Base-by-base conservation (phyloP, 257 asterid genomes). In the Osmanthus fragrans region DNA sequence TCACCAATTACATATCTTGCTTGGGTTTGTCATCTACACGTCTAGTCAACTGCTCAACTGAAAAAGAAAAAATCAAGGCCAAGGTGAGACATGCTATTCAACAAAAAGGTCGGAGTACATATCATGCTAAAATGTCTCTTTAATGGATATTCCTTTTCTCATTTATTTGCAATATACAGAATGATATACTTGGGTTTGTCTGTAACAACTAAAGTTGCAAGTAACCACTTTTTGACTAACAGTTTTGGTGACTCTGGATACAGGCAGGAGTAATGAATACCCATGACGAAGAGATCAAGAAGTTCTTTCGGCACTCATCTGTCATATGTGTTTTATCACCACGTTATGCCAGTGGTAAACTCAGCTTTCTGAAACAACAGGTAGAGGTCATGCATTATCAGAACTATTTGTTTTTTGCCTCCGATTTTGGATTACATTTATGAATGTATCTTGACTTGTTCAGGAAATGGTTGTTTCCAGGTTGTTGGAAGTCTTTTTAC, bases 261-360 rank as follows among this genome's bases (percentile, higher is more conserved):
- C 94, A 94, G 98, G 81, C 83, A 1, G 98, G 98, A 71, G 92
- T 94, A 36, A 94, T 94, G 98, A 69, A 45, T 75, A 94, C 98
- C 4, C 98, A 94, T 49, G 98, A 94, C 74, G 98, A 94, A 82
- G 96, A 90, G 90, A 94, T 95, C 36, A 90, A 78, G 86, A 94
- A 90, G 89, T 92, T 92, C 77, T 94, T 94, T 76, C 87, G 83
- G 84, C 94, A 85, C 82, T 94, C 98, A 30, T 91, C 98, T 73
- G 98, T 94, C 45, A 91, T 85, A 73, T 94, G 98, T 18, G 89
- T 92, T 76, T 85, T 94, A 71, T 91, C 98, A 58, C 97, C 97
- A 18, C 97, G 97, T 71, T 92, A 94, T 76, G 95, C 85, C 21
- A 94, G 98, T 86, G 86, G 88, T 80, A 94, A 92, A 87, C 94